Base-by-base conservation (phyloP, 2,329 filamentous ascomycete species). In the Cladosporium sp. region DNA sequence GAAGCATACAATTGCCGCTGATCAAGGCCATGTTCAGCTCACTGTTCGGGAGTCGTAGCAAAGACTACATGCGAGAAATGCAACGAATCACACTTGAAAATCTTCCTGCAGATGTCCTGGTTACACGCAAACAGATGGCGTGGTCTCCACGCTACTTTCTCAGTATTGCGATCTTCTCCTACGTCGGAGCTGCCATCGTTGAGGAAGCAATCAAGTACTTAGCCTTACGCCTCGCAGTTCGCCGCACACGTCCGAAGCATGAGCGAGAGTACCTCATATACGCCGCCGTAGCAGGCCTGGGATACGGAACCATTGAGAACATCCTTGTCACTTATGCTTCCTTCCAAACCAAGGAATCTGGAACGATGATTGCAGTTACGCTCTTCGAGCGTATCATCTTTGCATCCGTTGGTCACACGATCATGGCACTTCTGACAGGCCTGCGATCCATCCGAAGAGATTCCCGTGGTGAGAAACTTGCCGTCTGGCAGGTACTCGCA, bases 261-360 rank as follows among this genome's bases (percentile, higher is more conserved):
- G 51, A 55, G 11, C 39, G 34, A 8, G 51, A 55, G 39, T 55
- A 55, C 12, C 51, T 55, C 39, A 37, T 55, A 5, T 55, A 55
- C 30, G 51, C 22, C n/a, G 51, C 51, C 20, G 5, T 22, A 0
- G 51, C 51, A 25, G 51, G 51, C 17, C 8, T 55, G n/a, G 51
- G 39, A 5, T 55, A 36, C 7, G 51, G 51, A 6, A 55, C 51
- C 6, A 25, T 55, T 5, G 51, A 55, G 17, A 55, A 45, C 19
- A 43, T 36, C 7, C 39, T 55, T 9, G 51, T 55, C 12, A 37
- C 51, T 5, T 55, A 45, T 14, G 25, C 11, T 22, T 55, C 39
- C 4, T 11, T 55, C 7, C 7, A 25, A 12, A 43, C 15, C 5
- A 7, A 19, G 3, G 51, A 25, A n/a, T 36, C 17, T 6, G 22